A percentile compares a stretch with the other conserved stretches of the same genome.
phyloP scores from a whole-genome alignment of 163 green algal species.

The Chlorella variabilis region DNA sequence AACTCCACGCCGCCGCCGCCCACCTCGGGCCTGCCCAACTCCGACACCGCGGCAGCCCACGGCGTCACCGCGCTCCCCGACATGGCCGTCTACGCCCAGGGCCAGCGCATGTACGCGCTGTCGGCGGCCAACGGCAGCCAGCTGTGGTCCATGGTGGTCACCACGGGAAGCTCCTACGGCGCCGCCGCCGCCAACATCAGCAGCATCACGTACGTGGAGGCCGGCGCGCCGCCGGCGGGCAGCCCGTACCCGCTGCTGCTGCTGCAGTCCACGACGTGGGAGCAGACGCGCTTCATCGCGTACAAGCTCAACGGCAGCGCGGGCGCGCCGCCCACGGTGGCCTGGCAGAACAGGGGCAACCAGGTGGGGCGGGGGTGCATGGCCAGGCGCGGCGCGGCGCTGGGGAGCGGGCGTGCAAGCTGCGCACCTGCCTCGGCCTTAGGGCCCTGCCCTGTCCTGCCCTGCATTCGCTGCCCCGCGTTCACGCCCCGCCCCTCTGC shows the following conservation, averaged over 20 bases:
- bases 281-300: conserved; percentile 26
- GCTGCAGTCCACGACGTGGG: conserved; percentile 5
- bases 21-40: not conserved
- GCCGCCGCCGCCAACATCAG: conserved; percentile 6
- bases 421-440: too few species aligned
- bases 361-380: not conserved
- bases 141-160: conserved; percentile 15
- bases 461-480: too few species aligned
- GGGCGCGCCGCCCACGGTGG: not conserved
- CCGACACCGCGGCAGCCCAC: not conserved
- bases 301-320: conserved; percentile 22
- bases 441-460: too few species aligned
- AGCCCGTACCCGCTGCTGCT: not conserved
- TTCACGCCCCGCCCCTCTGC: too few species aligned
- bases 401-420: too few species aligned
- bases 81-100: conserved; percentile 20
- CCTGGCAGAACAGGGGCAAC: conserved; percentile 8
- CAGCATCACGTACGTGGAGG: conserved; percentile 18
- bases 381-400: not conserved
- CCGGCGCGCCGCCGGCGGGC: not conserved
- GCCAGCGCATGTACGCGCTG: not conserved
- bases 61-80: conserved; percentile 26
- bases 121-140: not conserved
- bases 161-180: not conserved
- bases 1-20: conserved; percentile 19